Evolutionary conservation across 2,329 filamentous ascomycete genomes (phyloP).

Genomic region (Neofusicoccum cordaticola): DNA sequence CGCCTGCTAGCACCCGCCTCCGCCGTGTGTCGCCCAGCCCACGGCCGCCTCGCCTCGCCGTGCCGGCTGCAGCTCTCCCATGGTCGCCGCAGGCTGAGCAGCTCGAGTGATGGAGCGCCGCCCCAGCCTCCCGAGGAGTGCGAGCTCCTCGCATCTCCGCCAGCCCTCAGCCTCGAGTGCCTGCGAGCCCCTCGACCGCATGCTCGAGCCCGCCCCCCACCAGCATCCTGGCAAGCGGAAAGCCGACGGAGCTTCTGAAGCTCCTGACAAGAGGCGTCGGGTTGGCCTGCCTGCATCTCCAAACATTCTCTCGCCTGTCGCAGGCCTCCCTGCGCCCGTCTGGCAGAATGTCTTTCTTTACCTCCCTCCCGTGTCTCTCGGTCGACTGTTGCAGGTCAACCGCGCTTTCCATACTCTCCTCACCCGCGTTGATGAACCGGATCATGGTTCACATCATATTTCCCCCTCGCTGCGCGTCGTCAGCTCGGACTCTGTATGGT

Average conservation of each 20-base stretch:
- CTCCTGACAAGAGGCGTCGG: conserved; percentile 33
- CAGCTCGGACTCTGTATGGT: conserved; percentile 69
- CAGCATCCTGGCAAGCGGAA: conserved; percentile 33
- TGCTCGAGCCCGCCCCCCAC: not conserved
- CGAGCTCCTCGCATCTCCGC: conserved; percentile 3
- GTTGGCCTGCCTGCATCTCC: conserved; percentile 20
- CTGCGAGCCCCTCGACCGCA: not conserved
- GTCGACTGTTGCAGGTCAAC: conserved; percentile 65
- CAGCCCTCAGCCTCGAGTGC: not conserved
- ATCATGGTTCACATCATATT: conserved; percentile 30
- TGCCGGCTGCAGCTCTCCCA: conserved; percentile 2
- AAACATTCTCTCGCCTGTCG: conserved; percentile 25
- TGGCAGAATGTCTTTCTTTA: conserved; percentile 71
- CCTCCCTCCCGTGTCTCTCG: conserved; percentile 61
- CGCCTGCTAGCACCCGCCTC: not conserved
- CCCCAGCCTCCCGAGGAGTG: not conserved
- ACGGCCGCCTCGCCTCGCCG: not conserved
- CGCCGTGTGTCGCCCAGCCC: not conserved
- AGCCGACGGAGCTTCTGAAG: conserved; percentile 25
- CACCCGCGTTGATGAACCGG: conserved; percentile 34
- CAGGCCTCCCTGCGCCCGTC: conserved; percentile 57
- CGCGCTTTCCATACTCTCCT: conserved; percentile 58
- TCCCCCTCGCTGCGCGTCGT: conserved; percentile 37
- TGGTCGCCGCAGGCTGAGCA: conserved; percentile 1
- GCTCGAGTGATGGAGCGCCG: conserved; percentile 13